A percentile compares a stretch with the other conserved stretches of the same genome.
Evolutionary conservation across 176 grass and related monocot genomes (phyloP).

Genomic region (Juncus inflexus): DNA sequence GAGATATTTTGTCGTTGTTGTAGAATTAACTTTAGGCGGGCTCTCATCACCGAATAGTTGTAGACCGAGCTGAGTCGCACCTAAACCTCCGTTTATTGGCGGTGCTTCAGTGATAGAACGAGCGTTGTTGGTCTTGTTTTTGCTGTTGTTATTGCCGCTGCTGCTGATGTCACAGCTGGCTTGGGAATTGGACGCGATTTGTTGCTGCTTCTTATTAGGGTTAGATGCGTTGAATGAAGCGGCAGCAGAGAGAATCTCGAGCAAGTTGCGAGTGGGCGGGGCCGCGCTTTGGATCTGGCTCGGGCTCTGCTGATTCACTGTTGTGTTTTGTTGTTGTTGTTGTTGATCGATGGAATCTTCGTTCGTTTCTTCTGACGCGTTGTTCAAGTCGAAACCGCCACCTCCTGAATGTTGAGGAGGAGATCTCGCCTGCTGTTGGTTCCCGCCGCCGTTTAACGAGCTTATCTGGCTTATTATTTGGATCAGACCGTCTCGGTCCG

Average conservation of each 20-base stretch:
- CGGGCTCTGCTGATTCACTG: constrained; percentile 22
- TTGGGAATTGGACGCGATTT: constrained; percentile 61
- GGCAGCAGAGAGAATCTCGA: constrained; percentile 59
- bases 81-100: neutral
- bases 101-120: constrained; percentile 30
- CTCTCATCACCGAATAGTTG: constrained; percentile 71
- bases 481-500: constrained; percentile 70
- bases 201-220: constrained; percentile 28
- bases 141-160: constrained; percentile 77
- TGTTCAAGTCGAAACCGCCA: constrained; percentile 72
- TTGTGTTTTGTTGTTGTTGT: constrained; percentile 21
- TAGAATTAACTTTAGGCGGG: constrained; percentile 47
- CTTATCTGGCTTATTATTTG: constrained; percentile 83
- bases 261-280: constrained; percentile 61
- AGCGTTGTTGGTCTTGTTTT: constrained; percentile 38
- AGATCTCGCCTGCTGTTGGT: constrained; percentile 42
- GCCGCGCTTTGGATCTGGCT: neutral
- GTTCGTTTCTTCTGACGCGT: constrained; percentile 45
- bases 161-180: constrained; percentile 90
- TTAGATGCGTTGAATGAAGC: constrained; percentile 44
- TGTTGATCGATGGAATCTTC: constrained; percentile 44
- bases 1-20: constrained; percentile 71
- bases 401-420: constrained; percentile 32
- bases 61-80: constrained; percentile 42
- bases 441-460: constrained; percentile 48